These are phyloP conservation scores for Diplodia intermedia DNA, from an alignment of 2,329 filamentous ascomycete genomes.

Conservation along the genomic window DNA sequence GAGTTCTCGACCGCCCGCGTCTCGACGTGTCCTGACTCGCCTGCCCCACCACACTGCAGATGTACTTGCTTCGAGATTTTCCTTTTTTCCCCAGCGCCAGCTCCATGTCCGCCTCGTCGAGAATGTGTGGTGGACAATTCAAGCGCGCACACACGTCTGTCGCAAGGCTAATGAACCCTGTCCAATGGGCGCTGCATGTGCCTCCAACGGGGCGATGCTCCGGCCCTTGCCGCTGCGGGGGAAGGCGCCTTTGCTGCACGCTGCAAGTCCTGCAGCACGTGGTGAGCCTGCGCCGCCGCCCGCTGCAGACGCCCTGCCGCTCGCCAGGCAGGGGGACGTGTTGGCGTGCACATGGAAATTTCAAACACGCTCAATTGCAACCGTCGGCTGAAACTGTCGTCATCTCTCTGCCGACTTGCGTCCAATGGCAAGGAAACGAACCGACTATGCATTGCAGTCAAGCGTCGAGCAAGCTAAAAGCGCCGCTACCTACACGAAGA, in stretches of 20 bases:
- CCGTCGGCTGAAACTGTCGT: slow-evolving; percentile 1
- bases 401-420: neutral
- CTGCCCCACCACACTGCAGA: no score
- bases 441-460: neutral
- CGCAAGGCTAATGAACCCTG: slow-evolving; percentile 4
- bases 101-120: neutral
- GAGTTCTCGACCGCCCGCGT: no score
- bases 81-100: neutral
- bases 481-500: neutral
- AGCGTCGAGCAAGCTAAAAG: slow-evolving; percentile 6
- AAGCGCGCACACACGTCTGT: neutral
- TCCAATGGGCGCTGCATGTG: neutral
- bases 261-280: slow-evolving; percentile 22
- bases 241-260: slow-evolving; percentile 14
- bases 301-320: neutral
- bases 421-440: no score
- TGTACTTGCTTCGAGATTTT: neutral
- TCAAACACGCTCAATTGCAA: slow-evolving; percentile 2
- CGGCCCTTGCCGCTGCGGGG: slow-evolving; percentile 26
- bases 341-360: neutral
- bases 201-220: slow-evolving; percentile 1
- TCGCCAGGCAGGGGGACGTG: no score
- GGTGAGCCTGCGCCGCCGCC: neutral
- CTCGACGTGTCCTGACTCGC: no score
- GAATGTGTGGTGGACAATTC: no score